A percentile compares a stretch with the other conserved stretches of the same genome.
Evolutionary conservation across 305 asterid species (phyloP).

Genomic region (Plantago coronopus): DNA sequence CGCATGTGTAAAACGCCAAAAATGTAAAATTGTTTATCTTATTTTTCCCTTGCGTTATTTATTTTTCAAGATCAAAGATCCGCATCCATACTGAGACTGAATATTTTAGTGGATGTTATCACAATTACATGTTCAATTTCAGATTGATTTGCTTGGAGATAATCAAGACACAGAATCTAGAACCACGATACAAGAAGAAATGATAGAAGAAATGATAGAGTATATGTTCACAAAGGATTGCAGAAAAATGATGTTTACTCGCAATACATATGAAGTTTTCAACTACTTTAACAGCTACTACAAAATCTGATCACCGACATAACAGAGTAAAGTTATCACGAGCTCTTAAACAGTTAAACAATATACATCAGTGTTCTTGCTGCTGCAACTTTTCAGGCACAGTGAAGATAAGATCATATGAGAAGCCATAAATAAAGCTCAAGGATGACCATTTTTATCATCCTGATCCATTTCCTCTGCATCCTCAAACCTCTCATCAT

Average conservation of each 20-base stretch:
- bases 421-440: conserved; percentile 15
- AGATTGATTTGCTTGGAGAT: neutral
- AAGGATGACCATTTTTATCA: conserved; percentile 33
- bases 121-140: too few relatives aligned
- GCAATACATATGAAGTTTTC: neutral
- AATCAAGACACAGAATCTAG: neutral
- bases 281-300: neutral
- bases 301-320: neutral
- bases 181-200: neutral
- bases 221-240: too few relatives aligned
- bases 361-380: conserved; percentile 20
- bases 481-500: conserved; percentile 81
- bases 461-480: conserved; percentile 81
- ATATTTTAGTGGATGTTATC: too few relatives aligned
- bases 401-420: neutral
- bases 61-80: too few relatives aligned
- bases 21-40: too few relatives aligned
- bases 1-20: too few relatives aligned
- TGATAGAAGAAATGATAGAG: too few relatives aligned
- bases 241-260: neutral
- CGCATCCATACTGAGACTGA: too few relatives aligned
- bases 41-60: too few relatives aligned
- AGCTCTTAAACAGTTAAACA: conserved; percentile 1
- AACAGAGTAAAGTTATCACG: conserved; percentile 12
- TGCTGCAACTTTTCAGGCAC: neutral